phyloP scores from a whole-genome alignment of 83 land plant species.

The Isoetes engelmannii region DNA sequence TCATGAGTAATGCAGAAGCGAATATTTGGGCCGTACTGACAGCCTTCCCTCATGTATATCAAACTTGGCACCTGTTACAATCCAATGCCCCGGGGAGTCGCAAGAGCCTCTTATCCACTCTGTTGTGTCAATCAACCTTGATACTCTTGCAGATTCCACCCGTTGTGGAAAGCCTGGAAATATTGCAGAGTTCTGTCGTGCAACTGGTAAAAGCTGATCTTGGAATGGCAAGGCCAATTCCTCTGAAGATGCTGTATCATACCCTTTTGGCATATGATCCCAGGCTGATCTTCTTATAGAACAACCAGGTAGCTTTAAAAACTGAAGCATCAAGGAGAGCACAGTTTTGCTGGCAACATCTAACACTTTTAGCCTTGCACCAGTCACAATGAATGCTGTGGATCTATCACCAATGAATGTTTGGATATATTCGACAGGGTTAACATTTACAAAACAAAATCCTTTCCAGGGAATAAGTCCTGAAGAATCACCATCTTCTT shows the following conservation, averaged over 20 bases:
- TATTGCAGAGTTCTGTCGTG: slow-evolving; percentile 1
- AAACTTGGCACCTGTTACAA: slow-evolving; percentile 1
- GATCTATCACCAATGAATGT: not conserved
- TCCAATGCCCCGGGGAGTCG: slow-evolving; percentile 3
- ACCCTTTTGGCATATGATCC: slow-evolving; percentile 1
- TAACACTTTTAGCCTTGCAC: not conserved
- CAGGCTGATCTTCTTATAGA: slow-evolving; percentile 6
- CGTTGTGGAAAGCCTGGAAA: not conserved
- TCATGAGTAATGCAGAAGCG: slow-evolving; percentile 7
- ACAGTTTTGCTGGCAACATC: not conserved
- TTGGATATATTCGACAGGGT: not conserved
- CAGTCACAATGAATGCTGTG: slow-evolving; percentile 1
- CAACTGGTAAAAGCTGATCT: not conserved
- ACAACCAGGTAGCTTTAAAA: not conserved
- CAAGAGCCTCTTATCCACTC: not conserved
- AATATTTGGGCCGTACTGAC: not conserved
- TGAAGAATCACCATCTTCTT: not conserved
- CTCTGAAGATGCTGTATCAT: not conserved
- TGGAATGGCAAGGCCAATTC: not conserved
- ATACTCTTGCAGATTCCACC: not conserved
- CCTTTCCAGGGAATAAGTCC: slow-evolving; percentile 5
- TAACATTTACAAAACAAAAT: not conserved
- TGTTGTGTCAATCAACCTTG: not conserved
- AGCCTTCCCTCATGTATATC: slow-evolving; percentile 1
- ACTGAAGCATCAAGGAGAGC: slow-evolving; percentile 3